Conservation (phyloP, 129 eudicot species). For the Gnaphalium uliginosum region DNA sequence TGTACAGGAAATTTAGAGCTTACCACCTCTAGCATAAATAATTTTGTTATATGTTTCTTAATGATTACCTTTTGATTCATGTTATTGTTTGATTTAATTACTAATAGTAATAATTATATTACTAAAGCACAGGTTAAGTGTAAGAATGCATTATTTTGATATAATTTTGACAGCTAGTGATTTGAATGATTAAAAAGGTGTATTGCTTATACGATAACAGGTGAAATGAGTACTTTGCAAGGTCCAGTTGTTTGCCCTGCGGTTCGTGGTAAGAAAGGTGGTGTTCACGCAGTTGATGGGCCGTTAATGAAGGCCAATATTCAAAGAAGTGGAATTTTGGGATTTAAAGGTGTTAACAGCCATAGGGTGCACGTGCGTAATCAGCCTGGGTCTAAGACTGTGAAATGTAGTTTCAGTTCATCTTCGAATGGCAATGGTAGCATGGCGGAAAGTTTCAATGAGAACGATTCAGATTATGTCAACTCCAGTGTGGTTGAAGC, state of each 20-base stretch:
- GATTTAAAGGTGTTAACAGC: slow-evolving; percentile 42
- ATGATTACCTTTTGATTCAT: not conserved
- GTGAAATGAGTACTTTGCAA: slow-evolving; percentile 77
- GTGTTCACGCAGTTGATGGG: slow-evolving; percentile 37
- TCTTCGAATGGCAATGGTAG: slow-evolving; percentile 87
- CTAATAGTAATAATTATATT: not conserved
- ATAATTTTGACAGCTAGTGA: not conserved
- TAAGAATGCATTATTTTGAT: slow-evolving; percentile 10
- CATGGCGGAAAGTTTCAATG: slow-evolving; percentile 77
- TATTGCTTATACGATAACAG: slow-evolving; percentile 19
- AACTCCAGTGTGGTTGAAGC: slow-evolving; percentile 88
- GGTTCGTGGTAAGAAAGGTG: slow-evolving; percentile 57
- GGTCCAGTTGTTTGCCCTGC: slow-evolving; percentile 77
- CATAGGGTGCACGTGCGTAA: slow-evolving; percentile 39
- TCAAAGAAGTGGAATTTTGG: slow-evolving; percentile 58
- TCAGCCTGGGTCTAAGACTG: slow-evolving; percentile 23
- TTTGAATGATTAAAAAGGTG: not conserved
- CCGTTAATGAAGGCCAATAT: slow-evolving; percentile 49
- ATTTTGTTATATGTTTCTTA: not conserved
- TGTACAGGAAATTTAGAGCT: not conserved
- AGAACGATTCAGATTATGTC: slow-evolving; percentile 83
- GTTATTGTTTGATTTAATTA: slow-evolving; percentile 3
- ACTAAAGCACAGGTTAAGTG: not conserved
- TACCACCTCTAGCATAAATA: not conserved
- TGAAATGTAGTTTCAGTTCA: slow-evolving; percentile 74